Conservation (phyloP, 2,329 filamentous ascomycete genomes). For the Cordyceps cateniannulata region DNA sequence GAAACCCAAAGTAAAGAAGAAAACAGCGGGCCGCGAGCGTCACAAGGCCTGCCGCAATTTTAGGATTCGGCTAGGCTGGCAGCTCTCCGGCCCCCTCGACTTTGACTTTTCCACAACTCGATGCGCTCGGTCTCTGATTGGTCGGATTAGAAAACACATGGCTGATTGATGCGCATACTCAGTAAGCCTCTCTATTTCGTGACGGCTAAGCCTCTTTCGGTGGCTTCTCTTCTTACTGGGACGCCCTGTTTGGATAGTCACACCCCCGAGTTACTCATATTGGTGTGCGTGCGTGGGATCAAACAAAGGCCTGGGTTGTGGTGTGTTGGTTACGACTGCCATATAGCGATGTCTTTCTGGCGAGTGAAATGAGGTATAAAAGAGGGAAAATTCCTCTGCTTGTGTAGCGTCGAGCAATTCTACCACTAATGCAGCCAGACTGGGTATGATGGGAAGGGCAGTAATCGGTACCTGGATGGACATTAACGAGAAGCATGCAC, state of each 20-base stretch:
- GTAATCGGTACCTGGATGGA: background rate
- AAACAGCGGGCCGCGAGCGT: conserved; percentile 11
- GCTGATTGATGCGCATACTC: conserved; percentile 1
- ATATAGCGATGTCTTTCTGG: too few species aligned
- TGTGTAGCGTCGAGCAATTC: too few species aligned
- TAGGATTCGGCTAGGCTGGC: background rate
- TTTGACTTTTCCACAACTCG: conserved; percentile 13
- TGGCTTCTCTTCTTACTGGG: background rate
- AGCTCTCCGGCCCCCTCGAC: background rate
- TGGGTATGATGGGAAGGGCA: too few species aligned
- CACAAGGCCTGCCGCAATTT: conserved; percentile 11
- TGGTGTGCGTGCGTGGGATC: background rate
- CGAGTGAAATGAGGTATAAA: too few species aligned
- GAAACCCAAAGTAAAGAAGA: background rate
- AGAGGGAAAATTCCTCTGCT: too few species aligned
- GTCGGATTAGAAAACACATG: conserved; percentile 21
- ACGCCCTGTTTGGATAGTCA: background rate
- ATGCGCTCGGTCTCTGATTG: conserved; percentile 28
- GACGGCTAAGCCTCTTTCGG: background rate
- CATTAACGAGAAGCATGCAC: background rate
- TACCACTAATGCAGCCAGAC: too few species aligned
- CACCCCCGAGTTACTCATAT: too few species aligned
- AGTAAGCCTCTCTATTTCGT: background rate
- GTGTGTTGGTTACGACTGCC: too few species aligned
- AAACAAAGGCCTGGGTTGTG: background rate